Evolutionary conservation across 768 basidiomycete species (phyloP).

Genomic region (Kwoniella sp.): DNA sequence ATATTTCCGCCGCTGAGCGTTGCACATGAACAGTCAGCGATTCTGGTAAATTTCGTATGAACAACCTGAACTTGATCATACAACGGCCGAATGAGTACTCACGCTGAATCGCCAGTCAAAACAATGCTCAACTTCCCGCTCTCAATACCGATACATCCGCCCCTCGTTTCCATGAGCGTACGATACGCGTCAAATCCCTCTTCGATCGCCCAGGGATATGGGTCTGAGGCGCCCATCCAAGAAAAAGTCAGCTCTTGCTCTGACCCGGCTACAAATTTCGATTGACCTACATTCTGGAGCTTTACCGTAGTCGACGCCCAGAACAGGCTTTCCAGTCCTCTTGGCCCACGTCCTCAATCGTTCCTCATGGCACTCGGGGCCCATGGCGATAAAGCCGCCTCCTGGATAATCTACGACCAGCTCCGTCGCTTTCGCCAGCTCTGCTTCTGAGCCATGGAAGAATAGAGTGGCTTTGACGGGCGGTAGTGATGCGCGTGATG

Average conservation of each 20-base stretch:
- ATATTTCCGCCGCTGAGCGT: slow-evolving; percentile 77
- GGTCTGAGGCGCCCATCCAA: slow-evolving; percentile 64
- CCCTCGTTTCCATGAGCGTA: slow-evolving; percentile 76
- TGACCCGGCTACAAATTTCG: background rate
- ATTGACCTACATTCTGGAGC: slow-evolving; percentile 77
- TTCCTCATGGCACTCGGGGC: slow-evolving; percentile 94
- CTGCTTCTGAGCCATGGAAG: slow-evolving; percentile 70
- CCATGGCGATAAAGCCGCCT: slow-evolving; percentile 96
- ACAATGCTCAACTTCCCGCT: slow-evolving; percentile 77
- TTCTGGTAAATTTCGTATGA: background rate
- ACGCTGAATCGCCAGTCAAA: slow-evolving; percentile 96
- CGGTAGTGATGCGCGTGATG: slow-evolving; percentile 66
- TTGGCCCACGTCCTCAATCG: slow-evolving; percentile 83
- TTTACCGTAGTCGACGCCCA: slow-evolving; percentile 92
- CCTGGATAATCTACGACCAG: slow-evolving; percentile 91
- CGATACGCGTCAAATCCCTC: slow-evolving; percentile 90
- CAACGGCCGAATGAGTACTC: slow-evolving; percentile 56
- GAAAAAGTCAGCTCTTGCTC: background rate
- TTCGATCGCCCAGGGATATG: slow-evolving; percentile 94
- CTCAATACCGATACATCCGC: slow-evolving; percentile 81
- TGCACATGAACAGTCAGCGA: background rate
- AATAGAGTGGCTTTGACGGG: slow-evolving; percentile 83
- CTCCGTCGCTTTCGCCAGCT: slow-evolving; percentile 71
- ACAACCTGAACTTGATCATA: background rate
- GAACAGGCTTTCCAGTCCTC: slow-evolving; percentile 72